A percentile compares a stretch with the other conserved stretches of the same genome.
These are phyloP conservation scores for Mycocentrospora acerina DNA, from an alignment of 2,329 filamentous ascomycete genomes.

Conservation along the genomic window DNA sequence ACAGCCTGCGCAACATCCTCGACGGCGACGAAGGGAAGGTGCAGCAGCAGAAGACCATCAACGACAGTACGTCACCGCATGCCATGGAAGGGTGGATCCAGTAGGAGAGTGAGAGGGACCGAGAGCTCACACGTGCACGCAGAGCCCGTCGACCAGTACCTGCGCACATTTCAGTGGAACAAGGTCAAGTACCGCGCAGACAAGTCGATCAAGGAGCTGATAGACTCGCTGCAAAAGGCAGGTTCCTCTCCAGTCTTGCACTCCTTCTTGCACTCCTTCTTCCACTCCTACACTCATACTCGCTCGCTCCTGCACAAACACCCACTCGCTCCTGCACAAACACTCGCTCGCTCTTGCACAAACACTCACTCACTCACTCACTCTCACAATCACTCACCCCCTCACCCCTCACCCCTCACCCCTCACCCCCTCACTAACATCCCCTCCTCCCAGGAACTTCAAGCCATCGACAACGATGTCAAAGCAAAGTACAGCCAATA, in stretches of 20 bases:
- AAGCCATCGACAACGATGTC: conserved; percentile 92
- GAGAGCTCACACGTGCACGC: conserved; percentile 15
- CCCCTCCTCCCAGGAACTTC: conserved; percentile 83
- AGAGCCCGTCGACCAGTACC: conserved; percentile 96
- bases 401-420: too few relatives aligned
- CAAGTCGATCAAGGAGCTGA: conserved; percentile 82
- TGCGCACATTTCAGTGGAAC: conserved; percentile 91
- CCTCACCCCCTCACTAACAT: too few relatives aligned
- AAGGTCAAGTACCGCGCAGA: conserved; percentile 96
- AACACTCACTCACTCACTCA: too few relatives aligned
- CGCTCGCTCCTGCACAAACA: too few relatives aligned
- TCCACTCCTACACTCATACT: too few relatives aligned
- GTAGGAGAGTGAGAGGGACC: too few relatives aligned
- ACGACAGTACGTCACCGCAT: conserved; percentile 65
- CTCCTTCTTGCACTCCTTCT: neutral
- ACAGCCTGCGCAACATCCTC: conserved; percentile 79
- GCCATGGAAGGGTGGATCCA: neutral
- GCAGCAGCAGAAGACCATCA: conserved; percentile 85
- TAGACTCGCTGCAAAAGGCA: conserved; percentile 87
- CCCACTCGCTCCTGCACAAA: too few relatives aligned
- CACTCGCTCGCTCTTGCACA: too few relatives aligned
- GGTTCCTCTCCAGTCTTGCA: too few relatives aligned
- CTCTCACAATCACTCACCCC: too few relatives aligned
- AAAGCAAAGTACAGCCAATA: conserved; percentile 94
- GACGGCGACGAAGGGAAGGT: conserved; percentile 83